Evolutionary conservation across 1,284 basidiomycete species (phyloP).

Genomic region (Ustilago nuda): DNA sequence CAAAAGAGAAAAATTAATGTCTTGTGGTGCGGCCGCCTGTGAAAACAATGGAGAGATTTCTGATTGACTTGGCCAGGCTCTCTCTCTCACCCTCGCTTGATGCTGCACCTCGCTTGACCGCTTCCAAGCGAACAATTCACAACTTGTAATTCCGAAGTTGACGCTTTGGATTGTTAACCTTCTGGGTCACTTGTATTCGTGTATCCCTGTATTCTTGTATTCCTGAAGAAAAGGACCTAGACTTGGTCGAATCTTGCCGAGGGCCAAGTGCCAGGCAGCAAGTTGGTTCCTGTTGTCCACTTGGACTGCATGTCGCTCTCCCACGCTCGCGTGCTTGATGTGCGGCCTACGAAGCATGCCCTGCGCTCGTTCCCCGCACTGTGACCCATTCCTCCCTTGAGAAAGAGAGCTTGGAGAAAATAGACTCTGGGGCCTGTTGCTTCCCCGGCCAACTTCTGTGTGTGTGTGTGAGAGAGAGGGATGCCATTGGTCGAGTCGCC

Average conservation of each 20-base stretch:
- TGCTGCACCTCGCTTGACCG: no score
- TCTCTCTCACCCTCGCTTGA: no score
- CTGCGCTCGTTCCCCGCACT: background rate
- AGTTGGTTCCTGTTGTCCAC: slow-evolving; percentile 6
- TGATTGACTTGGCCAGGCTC: slow-evolving; percentile 9
- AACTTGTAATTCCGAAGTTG: background rate
- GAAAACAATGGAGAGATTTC: background rate
- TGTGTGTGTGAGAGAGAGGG: no score
- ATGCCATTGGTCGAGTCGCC: slow-evolving; percentile 1
- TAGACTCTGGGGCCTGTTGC: background rate
- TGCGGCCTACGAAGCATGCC: background rate
- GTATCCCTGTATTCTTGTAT: background rate
- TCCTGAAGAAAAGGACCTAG: background rate
- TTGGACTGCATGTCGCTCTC: background rate
- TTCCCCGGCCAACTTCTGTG: background rate
- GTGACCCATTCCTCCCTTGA: no score
- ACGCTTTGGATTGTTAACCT: background rate
- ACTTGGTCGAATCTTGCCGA: background rate
- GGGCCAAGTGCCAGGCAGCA: background rate
- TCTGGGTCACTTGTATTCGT: no score
- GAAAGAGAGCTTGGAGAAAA: background rate
- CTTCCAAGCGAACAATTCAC: no score
- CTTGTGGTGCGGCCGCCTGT: background rate
- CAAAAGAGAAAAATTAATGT: background rate
- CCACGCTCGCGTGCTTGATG: background rate